Percentiles rank a stretch among this genome's conserved stretches.
These are phyloP conservation scores for Puccinia sorghi DNA, from an alignment of 1,284 basidiomycete species.

Conservation along the genomic window DNA sequence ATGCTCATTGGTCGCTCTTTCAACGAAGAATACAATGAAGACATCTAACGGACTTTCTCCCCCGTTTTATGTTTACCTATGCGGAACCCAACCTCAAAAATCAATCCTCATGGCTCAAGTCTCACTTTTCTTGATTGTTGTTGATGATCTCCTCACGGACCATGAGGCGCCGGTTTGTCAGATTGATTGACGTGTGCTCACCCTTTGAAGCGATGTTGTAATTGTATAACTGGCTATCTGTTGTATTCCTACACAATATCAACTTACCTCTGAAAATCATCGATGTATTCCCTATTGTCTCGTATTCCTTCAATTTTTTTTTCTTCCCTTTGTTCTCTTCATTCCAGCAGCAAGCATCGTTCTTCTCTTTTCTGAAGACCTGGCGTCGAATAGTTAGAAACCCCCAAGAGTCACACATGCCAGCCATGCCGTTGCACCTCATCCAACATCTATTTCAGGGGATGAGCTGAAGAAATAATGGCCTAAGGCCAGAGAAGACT, in stretches of 20 bases:
- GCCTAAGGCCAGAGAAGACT: too few relatives aligned
- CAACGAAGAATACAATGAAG: slow-evolving; percentile 49
- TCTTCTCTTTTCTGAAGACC: neutral
- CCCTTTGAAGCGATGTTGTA: neutral
- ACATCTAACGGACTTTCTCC: neutral
- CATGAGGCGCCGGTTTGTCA: neutral
- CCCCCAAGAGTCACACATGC: too few relatives aligned
- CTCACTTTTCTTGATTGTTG: neutral
- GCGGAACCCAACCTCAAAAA: neutral
- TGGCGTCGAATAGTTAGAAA: too few relatives aligned
- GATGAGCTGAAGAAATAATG: too few relatives aligned
- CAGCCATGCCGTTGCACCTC: too few relatives aligned
- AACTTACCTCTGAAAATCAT: neutral
- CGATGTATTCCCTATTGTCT: neutral
- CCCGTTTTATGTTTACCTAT: neutral
- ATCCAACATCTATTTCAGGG: neutral
- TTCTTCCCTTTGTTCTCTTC: neutral
- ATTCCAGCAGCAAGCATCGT: neutral
- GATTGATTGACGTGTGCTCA: neutral
- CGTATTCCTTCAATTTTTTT: too few relatives aligned
- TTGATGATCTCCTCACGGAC: neutral
- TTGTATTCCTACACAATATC: neutral
- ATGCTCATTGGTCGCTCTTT: slow-evolving; percentile 56
- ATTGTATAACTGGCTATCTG: neutral
- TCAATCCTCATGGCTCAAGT: neutral